Base-by-base conservation (phyloP, 495 filamentous ascomycete species). In the Podospora comata region DNA sequence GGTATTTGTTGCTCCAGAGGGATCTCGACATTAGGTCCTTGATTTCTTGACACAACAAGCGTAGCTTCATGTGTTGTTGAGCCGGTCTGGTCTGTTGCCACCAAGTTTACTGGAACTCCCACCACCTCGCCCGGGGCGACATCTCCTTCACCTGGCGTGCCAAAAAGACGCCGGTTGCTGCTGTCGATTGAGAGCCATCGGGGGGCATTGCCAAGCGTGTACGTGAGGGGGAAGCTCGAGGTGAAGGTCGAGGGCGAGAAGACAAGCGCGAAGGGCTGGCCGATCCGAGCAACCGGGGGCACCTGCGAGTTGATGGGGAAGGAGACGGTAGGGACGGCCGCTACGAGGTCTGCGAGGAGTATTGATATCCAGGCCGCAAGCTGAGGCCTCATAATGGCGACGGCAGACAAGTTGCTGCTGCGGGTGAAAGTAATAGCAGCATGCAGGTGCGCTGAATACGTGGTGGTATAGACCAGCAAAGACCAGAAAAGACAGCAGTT, bases 281-380 rank as follows among this genome's bases (percentile, higher is more conserved):
- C 84, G 5, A 89, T 81, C 65, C 89, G 85, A 3, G 90, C 92
- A 63, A 92, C 88, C 4, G 89, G 89, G 53, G 91, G 91, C 13
- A 93, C 83, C 73, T 95, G 91, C 5, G 90, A 84, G 76, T 93
- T 92, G 70, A 94, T 83, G 0, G 90, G 90, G 63, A 92, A 89
- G 48, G 85, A 85, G 62, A 89, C 80, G 65, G 75, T 68, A 64
- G 84, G 82, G 34, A 70, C 76, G 58, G 86, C 86, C 62, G 73
- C 69, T 19, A 81, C 79, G 20, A 71, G 59, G 23, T 57, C 15
- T 16, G 59, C 54, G 26, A 77, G 55, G 15, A 75, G 27, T 19
- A 77, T 54, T 19, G 68, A 34, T n/a, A 64, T 28, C 68, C 64
- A 72, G 3, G 32, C 13, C 9, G 58, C 54, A 15, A 28, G 13